Evolutionary conservation across 2,329 filamentous ascomycete species (phyloP), one percentile per base, ranked within the genome.

Genomic region (Diaporthe batatas): DNA sequence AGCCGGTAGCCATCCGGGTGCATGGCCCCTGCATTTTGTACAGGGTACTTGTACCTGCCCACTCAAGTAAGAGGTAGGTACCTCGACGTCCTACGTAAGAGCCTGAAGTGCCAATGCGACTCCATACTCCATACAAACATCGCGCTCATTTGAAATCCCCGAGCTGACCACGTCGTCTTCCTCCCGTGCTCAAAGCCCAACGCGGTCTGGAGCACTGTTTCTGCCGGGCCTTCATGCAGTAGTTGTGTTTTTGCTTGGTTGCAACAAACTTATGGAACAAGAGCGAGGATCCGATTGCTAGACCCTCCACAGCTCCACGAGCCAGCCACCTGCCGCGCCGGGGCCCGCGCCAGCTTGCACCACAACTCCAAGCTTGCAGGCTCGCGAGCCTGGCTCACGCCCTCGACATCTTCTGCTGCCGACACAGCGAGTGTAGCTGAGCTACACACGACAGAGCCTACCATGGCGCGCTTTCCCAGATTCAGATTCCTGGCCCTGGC

Each of bases 401-500:
- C 54, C 58, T 54, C 55, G 32, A 42, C 4, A 44, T 42, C 55
- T 16, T 42, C 29, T 10, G 21, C 58, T 32, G 44, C 36, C 25
- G 49, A 59, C 25, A 72, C 58, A n/a, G 49, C 68, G 62, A 23
- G 70, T 70, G 59, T 70, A 65, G 64, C 67, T 67, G 53, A 64
- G 71, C 71, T 73, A 47, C 73, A 71, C 59, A 32, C 39, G 16
- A 54, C 53, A 32, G 47, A 70, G 55, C 59, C 36, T 62, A 71
- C 53, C 77, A 91, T 91, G 90, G 87, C 87, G 75, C 81, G 84
- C 74, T 84, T 87, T 77, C 85, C 84, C 77, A 94, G 95, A 80
- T 90, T 93, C 80, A 92, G 92, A 80, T 98, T 99, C 82, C 84
- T 98, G 82, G 91, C 92, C 81, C 90, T 97, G 80, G 96, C 96